Base-by-base conservation (phyloP, 1,284 basidiomycete genomes). In the Phellinidium pouzarii region DNA sequence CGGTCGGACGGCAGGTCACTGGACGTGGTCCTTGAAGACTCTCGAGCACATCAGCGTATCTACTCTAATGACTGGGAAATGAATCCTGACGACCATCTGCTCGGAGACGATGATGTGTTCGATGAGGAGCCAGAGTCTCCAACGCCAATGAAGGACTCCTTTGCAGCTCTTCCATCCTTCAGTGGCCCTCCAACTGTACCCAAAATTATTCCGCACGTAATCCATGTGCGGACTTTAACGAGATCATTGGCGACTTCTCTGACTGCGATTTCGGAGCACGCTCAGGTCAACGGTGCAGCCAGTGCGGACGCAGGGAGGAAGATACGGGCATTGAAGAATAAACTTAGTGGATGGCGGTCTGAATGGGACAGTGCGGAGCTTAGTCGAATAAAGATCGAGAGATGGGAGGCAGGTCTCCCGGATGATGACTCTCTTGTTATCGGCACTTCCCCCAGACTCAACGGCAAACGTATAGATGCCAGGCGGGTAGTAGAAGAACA, bases 361-460 rank as follows among this genome's bases (percentile, higher is more conserved):
- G 87, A 91, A 52, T 87, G 82, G 76, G 87, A 91, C 58, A 86
- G 80, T 58, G 87, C 86, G 37, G 87, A 91, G 65, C 75, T 78
- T 45, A 91, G 88, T 61, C 76, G 84, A 38, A 60, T 75, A 53
- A 78, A 72, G 64, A 87, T 91, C 54, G 86, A 87, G 65, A 74
- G 73, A 62, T 90, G 88, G 86, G 88, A 91, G 61, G 74, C 77
- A 4, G 82, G 80, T 1, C 61, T 77, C 23, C 56, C 66, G 49
- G 81, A 82, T 50, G 66, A 67, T 58, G 66, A 54, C 27, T 57
- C 53, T 42, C 59, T 60, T 14, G 34, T 48, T 25, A 19, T 31
- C 43, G 58, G 62, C 41, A 58, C 60, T n/a, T 54, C 61, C 4
- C 61, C 62, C n/a, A 59, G 64, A 26, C 61, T 61, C 38, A 72